phyloP scores from a whole-genome alignment of 2,329 filamentous ascomycete species.

The Alternaria viburni region DNA sequence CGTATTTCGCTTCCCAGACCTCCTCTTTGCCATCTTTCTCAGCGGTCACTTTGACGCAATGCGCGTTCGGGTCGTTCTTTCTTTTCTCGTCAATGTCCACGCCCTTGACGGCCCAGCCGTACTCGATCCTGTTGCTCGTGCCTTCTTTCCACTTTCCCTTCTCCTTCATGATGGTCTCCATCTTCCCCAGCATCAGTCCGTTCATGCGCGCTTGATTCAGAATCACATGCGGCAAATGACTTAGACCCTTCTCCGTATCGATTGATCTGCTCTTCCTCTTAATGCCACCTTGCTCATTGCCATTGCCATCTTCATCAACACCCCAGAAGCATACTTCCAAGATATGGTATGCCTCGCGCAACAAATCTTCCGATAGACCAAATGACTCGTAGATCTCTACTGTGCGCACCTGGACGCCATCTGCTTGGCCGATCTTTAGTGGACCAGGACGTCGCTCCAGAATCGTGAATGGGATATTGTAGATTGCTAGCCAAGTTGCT shows the following conservation, averaged over 20 bases:
- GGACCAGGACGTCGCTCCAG: slow-evolving; percentile 64
- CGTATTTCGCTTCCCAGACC: slow-evolving; percentile 47
- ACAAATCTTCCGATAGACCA: slow-evolving; percentile 66
- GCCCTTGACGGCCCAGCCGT: slow-evolving; percentile 59
- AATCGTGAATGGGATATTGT: slow-evolving; percentile 63
- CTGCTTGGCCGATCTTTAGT: slow-evolving; percentile 66
- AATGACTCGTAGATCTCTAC: slow-evolving; percentile 78
- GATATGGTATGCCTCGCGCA: slow-evolving; percentile 71
- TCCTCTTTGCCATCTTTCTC: slow-evolving; percentile 39
- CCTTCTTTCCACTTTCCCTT: slow-evolving; percentile 33
- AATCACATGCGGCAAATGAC: slow-evolving; percentile 70
- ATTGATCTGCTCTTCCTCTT: slow-evolving; percentile 51
- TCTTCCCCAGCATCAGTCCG: slow-evolving; percentile 60
- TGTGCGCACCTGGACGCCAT: slow-evolving; percentile 69
- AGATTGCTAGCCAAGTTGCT: slow-evolving; percentile 65
- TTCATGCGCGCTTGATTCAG: slow-evolving; percentile 76
- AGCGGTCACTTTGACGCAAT: slow-evolving; percentile 42
- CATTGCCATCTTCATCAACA: slow-evolving; percentile 29
- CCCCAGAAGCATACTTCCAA: slow-evolving; percentile 65
- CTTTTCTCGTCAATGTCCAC: slow-evolving; percentile 58
- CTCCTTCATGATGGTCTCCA: slow-evolving; percentile 48
- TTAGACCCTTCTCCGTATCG: slow-evolving; percentile 66
- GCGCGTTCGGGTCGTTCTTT: slow-evolving; percentile 37
- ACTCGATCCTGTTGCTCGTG: slow-evolving; percentile 56
- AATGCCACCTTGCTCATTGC: slow-evolving; percentile 49